These are phyloP conservation scores for Pachyrhizus erosus DNA, from an alignment of 306 rosid genomes.

Conservation along the genomic window DNA sequence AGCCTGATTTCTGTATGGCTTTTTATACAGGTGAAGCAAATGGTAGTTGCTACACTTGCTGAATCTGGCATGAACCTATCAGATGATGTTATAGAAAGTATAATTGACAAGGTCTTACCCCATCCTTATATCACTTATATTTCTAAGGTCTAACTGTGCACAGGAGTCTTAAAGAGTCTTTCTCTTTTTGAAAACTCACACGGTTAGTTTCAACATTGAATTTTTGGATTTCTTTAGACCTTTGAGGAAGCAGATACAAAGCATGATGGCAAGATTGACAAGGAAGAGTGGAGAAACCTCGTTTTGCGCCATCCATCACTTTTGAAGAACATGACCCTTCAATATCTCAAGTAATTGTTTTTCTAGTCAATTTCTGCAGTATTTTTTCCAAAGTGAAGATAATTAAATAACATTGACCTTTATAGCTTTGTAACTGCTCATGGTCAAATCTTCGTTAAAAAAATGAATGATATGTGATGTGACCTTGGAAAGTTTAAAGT, in stretches of 20 bases:
- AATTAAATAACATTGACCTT: background rate
- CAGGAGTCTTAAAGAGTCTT: background rate
- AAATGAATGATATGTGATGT: background rate
- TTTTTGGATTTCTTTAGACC: slow-evolving; percentile 59
- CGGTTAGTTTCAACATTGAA: background rate
- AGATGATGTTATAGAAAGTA: slow-evolving; percentile 96
- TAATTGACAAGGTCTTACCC: slow-evolving; percentile 86
- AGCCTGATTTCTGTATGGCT: slow-evolving; percentile 14
- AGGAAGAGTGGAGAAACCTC: slow-evolving; percentile 98
- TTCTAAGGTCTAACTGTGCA: background rate
- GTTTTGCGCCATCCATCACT: slow-evolving; percentile 95
- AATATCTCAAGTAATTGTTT: slow-evolving; percentile 85
- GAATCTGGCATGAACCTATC: slow-evolving; percentile 99
- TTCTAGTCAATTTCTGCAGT: slow-evolving; percentile 7
- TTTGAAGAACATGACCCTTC: slow-evolving; percentile 96
- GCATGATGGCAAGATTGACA: slow-evolving; percentile 96
- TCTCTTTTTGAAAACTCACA: background rate
- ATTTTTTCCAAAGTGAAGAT: background rate
- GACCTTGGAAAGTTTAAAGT: background rate
- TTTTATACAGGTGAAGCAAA: slow-evolving; percentile 86
- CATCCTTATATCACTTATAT: slow-evolving; percentile 17
- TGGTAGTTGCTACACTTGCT: slow-evolving; percentile 99
- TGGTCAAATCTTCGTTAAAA: no score
- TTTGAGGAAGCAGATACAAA: slow-evolving; percentile 99
- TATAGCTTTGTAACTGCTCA: background rate